Conservation (phyloP, 139 green algal genomes). For the Ettlia oleoabundans region DNA sequence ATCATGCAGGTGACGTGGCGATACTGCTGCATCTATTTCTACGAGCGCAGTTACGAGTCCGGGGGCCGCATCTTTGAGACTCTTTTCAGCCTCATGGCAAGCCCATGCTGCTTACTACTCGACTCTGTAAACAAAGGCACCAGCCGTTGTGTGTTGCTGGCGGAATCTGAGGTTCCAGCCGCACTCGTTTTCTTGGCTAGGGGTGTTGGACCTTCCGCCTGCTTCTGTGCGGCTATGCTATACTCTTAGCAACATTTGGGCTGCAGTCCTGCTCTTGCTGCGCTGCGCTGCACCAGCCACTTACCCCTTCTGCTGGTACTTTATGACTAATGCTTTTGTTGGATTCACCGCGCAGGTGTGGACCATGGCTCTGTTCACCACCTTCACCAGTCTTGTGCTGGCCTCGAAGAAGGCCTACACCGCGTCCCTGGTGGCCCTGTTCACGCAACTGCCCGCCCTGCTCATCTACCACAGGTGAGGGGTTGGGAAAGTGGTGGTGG, state of each 20-base stretch:
- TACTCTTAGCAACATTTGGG: no score
- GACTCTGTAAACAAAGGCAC: not conserved
- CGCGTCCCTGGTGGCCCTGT: not conserved
- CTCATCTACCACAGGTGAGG: conserved; percentile 1
- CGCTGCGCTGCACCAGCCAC: no score
- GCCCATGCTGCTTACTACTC: not conserved
- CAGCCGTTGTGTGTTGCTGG: not conserved
- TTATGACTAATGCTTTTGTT: not conserved
- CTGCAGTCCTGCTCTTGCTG: not conserved
- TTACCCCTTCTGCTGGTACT: no score
- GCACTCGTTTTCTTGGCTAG: no score
- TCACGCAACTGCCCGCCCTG: conserved; percentile 5
- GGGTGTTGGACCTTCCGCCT: no score
- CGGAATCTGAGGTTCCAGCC: no score
- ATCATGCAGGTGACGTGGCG: conserved; percentile 12
- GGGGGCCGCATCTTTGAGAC: conserved; percentile 4
- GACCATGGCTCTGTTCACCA: conserved; percentile 15
- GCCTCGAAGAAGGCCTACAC: not conserved
- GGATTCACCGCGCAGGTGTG: conserved; percentile 3
- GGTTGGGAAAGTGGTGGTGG: not conserved
- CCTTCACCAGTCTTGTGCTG: conserved; percentile 1
- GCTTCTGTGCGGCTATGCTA: no score
- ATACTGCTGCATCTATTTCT: conserved; percentile 22
- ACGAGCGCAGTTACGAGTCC: conserved; percentile 25
- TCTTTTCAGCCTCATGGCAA: conserved; percentile 21